phyloP scores from a whole-genome alignment of 208 protist genomes.

The Trypanosoma melophagium region DNA sequence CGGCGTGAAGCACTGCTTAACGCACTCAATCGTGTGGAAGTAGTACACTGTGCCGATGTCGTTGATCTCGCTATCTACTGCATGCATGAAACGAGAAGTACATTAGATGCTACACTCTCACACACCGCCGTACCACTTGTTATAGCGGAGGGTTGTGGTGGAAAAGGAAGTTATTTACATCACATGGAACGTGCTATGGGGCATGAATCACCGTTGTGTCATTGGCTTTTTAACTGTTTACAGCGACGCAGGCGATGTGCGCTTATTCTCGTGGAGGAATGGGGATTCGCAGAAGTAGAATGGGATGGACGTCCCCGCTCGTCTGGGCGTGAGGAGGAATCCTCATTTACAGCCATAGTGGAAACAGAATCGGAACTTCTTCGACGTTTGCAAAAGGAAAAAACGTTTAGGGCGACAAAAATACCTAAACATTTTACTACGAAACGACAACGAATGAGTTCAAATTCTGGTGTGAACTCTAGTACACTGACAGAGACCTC shows the following conservation, averaged over 20 bases:
- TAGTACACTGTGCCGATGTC: conserved; percentile 48
- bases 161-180: conserved; percentile 40
- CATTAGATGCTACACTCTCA: neutral
- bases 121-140: conserved; percentile 46
- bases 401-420: neutral
- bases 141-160: conserved; percentile 46
- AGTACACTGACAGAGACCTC: neutral
- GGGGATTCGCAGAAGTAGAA: neutral
- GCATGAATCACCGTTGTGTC: conserved; percentile 36
- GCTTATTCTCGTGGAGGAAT: conserved; percentile 57
- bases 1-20: conserved; percentile 32
- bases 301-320: neutral
- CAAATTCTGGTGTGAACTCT: neutral
- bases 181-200: conserved; percentile 61
- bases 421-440: neutral
- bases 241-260: conserved; percentile 61
- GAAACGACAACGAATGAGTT: neutral
- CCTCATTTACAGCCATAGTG: neutral
- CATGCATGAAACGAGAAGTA: conserved; percentile 3
- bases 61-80: conserved; percentile 27
- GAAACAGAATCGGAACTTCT: conserved; percentile 21
- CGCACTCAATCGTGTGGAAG: conserved; percentile 45
- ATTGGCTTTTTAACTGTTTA: conserved; percentile 56
- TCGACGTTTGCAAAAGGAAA: conserved; percentile 4
- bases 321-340: neutral